These are phyloP conservation scores for Boletus edulis DNA, from an alignment of 768 basidiomycete genomes.

Conservation along the genomic window DNA sequence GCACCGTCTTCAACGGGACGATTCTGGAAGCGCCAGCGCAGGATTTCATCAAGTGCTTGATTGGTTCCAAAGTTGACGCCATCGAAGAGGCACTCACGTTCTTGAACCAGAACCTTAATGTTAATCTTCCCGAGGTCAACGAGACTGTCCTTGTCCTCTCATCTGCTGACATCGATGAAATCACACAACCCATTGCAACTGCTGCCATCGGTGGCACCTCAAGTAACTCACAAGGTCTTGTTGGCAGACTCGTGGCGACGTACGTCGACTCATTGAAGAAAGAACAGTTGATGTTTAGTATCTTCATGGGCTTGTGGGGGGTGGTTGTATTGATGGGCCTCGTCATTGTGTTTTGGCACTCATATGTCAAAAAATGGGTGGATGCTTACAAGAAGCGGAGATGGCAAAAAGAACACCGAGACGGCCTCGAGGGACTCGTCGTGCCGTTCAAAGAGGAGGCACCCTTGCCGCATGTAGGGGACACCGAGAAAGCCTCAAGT, in stretches of 20 bases:
- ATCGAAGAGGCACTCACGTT: constrained; percentile 89
- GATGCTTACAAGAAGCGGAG: constrained; percentile 47
- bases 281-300: constrained; percentile 78
- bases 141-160: constrained; percentile 76
- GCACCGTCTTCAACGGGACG: constrained; percentile 77
- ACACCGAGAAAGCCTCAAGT: constrained; percentile 25
- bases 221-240: constrained; percentile 54
- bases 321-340: constrained; percentile 82
- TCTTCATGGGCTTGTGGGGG: constrained; percentile 84
- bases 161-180: constrained; percentile 65
- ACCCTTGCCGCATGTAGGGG: constrained; percentile 18
- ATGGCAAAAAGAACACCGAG: constrained; percentile 53
- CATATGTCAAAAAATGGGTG: constrained; percentile 49
- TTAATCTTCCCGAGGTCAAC: constrained; percentile 79
- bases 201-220: constrained; percentile 71
- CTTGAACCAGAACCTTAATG: constrained; percentile 80
- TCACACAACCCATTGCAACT: constrained; percentile 73
- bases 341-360: constrained; percentile 67
- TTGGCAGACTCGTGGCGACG: constrained; percentile 68
- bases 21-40: constrained; percentile 78
- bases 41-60: constrained; percentile 84
- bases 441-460: constrained; percentile 20
- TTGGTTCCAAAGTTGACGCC: constrained; percentile 88
- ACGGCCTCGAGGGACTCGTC: constrained; percentile 44
- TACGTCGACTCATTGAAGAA: constrained; percentile 74